Percentiles rank a stretch among this genome's conserved stretches.
phyloP scores from a whole-genome alignment of 306 rosid species.

The Oemleria cerasiformis region DNA sequence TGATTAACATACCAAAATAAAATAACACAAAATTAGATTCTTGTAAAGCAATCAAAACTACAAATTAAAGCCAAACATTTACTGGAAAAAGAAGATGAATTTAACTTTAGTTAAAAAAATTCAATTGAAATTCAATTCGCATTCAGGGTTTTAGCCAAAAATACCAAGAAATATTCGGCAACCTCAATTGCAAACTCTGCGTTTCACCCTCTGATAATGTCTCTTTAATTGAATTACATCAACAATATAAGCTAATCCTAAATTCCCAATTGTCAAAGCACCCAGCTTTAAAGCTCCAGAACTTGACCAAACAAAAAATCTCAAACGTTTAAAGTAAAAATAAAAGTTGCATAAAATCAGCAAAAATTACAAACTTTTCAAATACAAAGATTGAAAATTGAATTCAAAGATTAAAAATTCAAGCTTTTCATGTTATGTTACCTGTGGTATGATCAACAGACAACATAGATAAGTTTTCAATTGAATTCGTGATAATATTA shows the following conservation, averaged over 20 bases:
- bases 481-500: no score
- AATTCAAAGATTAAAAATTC: no score
- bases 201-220: background rate
- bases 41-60: background rate
- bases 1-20: constrained; percentile 18
- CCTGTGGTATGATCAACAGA: background rate
- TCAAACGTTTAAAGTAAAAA: no score
- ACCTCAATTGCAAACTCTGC: background rate
- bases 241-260: background rate
- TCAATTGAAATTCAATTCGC: background rate
- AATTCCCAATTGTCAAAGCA: background rate
- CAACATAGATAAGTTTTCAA: no score
- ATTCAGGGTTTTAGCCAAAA: constrained; percentile 2
- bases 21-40: background rate
- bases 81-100: background rate
- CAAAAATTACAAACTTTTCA: no score
- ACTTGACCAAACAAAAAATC: background rate
- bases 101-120: background rate
- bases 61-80: background rate
- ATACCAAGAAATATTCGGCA: background rate
- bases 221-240: background rate
- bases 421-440: no score
- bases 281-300: background rate
- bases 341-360: no score
- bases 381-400: no score